Evolutionary conservation across 208 protist species (phyloP).

Genomic region (Tritrichomonas musculus): DNA sequence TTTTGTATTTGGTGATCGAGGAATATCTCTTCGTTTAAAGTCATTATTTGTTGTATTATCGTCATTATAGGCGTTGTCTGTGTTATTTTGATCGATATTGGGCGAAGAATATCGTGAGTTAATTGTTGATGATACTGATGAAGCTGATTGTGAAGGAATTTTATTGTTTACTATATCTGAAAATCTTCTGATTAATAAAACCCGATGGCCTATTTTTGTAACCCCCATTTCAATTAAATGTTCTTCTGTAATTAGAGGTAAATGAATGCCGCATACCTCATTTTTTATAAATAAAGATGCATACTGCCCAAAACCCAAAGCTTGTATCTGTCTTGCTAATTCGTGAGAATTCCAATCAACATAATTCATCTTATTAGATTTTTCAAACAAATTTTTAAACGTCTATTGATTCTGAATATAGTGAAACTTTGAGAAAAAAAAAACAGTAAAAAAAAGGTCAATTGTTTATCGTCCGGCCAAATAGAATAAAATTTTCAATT

Average conservation of each 20-base stretch:
- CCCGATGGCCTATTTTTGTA: background rate
- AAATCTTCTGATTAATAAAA: background rate
- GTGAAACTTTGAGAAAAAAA: too few species aligned
- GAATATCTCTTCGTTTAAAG: too few species aligned
- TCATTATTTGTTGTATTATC: too few species aligned
- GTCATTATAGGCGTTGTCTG: too few species aligned
- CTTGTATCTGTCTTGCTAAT: background rate
- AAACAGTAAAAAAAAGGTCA: too few species aligned
- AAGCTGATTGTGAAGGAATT: background rate
- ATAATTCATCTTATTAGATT: conserved; percentile 3
- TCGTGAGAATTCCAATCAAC: background rate
- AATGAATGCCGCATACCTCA: background rate
- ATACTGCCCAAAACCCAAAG: background rate
- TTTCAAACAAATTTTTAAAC: background rate
- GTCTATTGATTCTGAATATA: too few species aligned
- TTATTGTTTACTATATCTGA: background rate
- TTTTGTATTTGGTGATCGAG: too few species aligned
- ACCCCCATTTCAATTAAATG: conserved; percentile 24
- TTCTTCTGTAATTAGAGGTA: background rate
- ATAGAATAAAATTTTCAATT: too few species aligned
- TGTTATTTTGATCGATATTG: too few species aligned
- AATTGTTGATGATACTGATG: too few species aligned
- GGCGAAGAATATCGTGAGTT: too few species aligned
- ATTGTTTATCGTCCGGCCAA: too few species aligned
- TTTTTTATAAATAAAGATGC: background rate